Evolutionary conservation across 495 filamentous ascomycete species (phyloP).

Genomic region (Trichoderma asperelloides): DNA sequence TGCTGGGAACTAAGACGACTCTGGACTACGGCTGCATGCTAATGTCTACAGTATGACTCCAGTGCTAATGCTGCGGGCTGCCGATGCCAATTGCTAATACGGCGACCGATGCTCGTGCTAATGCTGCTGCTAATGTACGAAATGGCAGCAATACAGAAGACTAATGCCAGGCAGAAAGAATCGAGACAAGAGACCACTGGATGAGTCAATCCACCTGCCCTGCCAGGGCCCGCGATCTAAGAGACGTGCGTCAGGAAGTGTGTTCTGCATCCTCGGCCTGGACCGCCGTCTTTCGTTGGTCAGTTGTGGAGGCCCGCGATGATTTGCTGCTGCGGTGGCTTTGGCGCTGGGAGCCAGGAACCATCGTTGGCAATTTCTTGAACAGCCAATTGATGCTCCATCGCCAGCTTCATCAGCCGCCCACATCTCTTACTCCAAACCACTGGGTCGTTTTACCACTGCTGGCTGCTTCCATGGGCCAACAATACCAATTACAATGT

Average conservation of each 20-base stretch:
- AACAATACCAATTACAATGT: not conserved
- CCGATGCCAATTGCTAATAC: not conserved
- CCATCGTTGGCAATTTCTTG: not conserved
- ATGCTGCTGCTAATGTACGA: not conserved
- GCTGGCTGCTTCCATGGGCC: not conserved
- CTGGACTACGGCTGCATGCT: not conserved
- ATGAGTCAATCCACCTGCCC: not conserved
- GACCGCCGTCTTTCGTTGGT: not conserved
- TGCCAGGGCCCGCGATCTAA: not conserved
- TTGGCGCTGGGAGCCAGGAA: not conserved
- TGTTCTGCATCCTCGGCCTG: slow-evolving; percentile 5
- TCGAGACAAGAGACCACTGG: not conserved
- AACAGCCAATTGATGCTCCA: not conserved
- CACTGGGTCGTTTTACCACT: not conserved
- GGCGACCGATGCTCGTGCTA: not conserved
- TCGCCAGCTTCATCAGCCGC: slow-evolving; percentile 1
- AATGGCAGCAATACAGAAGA: not conserved
- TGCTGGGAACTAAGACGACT: no score
- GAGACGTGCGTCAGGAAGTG: not conserved
- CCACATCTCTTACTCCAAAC: not conserved
- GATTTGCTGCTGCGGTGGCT: not conserved
- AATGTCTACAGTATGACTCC: not conserved
- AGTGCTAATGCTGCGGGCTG: not conserved
- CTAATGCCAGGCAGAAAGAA: not conserved
- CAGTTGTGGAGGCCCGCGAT: not conserved